A percentile compares a stretch with the other conserved stretches of the same genome.
phyloP scores from a whole-genome alignment of 208 protist species.

The Trichomonas tenax region DNA sequence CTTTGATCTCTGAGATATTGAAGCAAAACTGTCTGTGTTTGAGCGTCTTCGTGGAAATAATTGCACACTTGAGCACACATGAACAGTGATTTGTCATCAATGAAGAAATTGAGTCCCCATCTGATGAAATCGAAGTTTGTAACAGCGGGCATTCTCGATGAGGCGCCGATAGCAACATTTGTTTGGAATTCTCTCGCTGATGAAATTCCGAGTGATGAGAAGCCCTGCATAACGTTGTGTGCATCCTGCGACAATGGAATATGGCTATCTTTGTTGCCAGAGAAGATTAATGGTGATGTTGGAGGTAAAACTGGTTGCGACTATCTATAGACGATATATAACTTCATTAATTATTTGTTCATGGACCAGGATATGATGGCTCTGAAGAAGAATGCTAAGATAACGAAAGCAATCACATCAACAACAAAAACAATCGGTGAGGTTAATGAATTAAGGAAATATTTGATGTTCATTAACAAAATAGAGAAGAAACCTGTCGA shows the following conservation, averaged over 20 bases:
- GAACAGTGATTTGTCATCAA: neutral
- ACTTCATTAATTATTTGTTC: neutral
- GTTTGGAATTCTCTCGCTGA: neutral
- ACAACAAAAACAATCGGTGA: neutral
- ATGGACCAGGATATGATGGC: neutral
- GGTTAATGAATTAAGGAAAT: neutral
- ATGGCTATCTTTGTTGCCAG: neutral
- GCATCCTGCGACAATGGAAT: neutral
- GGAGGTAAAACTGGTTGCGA: neutral
- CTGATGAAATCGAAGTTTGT: neutral
- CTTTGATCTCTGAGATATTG: neutral
- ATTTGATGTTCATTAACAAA: neutral
- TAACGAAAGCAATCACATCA: neutral
- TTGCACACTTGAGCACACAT: neutral
- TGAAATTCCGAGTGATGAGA: neutral
- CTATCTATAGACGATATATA: neutral
- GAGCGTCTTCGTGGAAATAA: neutral
- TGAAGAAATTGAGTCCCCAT: neutral
- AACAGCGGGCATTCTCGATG: neutral
- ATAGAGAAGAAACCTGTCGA: neutral
- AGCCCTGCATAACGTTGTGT: neutral
- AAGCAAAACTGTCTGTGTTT: neutral
- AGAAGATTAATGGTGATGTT: neutral
- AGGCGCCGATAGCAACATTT: neutral
- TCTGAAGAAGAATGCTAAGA: neutral